These are phyloP conservation scores for Trypanosoma lewisi DNA, from an alignment of 208 protist genomes.

Conservation along the genomic window DNA sequence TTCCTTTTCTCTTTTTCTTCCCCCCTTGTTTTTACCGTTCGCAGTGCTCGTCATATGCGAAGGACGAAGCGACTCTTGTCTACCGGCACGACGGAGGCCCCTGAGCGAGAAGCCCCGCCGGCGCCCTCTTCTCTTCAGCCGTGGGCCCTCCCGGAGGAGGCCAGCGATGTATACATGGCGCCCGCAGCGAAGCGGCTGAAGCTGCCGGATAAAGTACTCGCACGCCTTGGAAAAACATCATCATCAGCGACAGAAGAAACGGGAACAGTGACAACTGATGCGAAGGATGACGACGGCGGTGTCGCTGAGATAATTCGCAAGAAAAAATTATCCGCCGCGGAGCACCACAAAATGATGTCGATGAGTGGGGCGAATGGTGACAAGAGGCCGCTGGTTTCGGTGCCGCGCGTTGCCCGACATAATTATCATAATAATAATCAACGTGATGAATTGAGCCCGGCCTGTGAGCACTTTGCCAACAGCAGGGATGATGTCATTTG, in stretches of 20 bases:
- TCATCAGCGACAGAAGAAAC: no score
- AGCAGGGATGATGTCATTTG: constrained; percentile 33
- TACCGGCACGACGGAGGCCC: constrained; percentile 3
- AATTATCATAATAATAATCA: background rate
- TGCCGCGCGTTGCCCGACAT: constrained; percentile 11
- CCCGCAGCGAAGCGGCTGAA: constrained; percentile 22
- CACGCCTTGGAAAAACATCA: constrained; percentile 8
- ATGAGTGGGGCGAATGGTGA: background rate
- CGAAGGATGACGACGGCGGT: background rate
- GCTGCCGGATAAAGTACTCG: constrained; percentile 15
- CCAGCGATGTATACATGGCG: background rate
- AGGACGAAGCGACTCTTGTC: constrained; percentile 9
- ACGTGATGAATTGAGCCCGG: background rate
- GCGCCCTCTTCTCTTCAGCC: background rate
- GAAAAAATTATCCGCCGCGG: background rate
- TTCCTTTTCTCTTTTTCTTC: constrained; percentile 19
- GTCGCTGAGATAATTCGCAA: constrained; percentile 4
- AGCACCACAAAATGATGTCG: background rate
- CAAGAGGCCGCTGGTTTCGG: constrained; percentile 28
- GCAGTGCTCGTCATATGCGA: no score
- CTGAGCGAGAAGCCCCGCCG: background rate
- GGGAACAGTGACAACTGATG: background rate
- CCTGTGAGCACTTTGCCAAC: constrained; percentile 26
- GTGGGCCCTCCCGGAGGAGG: background rate
- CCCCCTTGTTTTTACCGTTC: constrained; percentile 5